phyloP scores from a whole-genome alignment of 306 rosid species.

The Quercus variabilis region DNA sequence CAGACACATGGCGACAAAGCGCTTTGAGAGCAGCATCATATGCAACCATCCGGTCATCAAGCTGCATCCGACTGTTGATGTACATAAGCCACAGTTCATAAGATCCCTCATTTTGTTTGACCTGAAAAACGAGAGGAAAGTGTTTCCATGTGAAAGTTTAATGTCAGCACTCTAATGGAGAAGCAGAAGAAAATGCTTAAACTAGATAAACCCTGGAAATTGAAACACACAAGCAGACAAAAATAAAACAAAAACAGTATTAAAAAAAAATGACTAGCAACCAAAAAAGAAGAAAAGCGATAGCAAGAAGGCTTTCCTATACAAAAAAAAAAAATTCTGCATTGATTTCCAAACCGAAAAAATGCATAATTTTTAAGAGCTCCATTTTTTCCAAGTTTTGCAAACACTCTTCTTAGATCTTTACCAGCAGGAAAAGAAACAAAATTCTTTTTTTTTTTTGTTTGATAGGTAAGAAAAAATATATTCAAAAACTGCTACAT shows the following conservation, averaged over 20 bases:
- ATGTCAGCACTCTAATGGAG: constrained; percentile 26
- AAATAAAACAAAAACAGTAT: background rate
- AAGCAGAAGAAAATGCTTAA: background rate
- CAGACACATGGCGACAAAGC: constrained; percentile 51
- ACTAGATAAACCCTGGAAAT: background rate
- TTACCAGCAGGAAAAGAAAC: background rate
- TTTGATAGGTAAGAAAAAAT: too few relatives aligned
- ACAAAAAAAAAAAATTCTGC: background rate
- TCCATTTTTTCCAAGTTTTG: background rate
- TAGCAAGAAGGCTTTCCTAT: background rate
- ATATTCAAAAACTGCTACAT: too few relatives aligned
- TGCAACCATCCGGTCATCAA: constrained; percentile 63
- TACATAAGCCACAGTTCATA: constrained; percentile 91
- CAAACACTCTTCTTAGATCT: background rate
- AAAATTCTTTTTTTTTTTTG: background rate
- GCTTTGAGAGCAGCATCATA: constrained; percentile 65
- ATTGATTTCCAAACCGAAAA: background rate
- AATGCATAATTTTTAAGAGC: background rate
- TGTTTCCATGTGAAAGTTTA: constrained; percentile 45
- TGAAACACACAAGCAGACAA: background rate
- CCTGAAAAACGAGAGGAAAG: constrained; percentile 57
- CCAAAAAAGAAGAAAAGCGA: background rate
- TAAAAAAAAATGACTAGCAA: background rate
- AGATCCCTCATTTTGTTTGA: constrained; percentile 63
- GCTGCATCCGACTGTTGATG: constrained; percentile 69